Conservation (phyloP, 2,329 filamentous ascomycete genomes). For the Pestalotiopsis sp. region DNA sequence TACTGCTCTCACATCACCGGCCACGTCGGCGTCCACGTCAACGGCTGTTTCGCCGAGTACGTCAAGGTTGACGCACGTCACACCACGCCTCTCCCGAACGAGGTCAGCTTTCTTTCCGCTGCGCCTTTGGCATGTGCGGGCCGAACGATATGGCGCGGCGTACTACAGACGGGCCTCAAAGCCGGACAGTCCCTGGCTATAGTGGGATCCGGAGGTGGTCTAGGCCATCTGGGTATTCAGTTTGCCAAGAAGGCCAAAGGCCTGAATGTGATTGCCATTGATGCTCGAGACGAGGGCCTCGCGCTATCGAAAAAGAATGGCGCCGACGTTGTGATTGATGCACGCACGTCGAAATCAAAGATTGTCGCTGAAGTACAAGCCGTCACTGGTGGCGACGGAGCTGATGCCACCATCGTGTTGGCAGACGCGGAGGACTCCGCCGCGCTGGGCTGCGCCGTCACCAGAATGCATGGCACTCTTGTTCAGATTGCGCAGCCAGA, state of each 20-base stretch:
- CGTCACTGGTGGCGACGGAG: slow-evolving; percentile 50
- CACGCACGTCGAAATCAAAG: slow-evolving; percentile 45
- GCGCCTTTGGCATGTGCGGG: slow-evolving; percentile 49
- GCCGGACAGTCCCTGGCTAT: slow-evolving; percentile 41
- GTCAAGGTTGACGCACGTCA: slow-evolving; percentile 49
- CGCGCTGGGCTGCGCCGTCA: slow-evolving; percentile 54
- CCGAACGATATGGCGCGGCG: slow-evolving; percentile 13
- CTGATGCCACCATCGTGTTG: slow-evolving; percentile 54
- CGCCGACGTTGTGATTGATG: slow-evolving; percentile 55
- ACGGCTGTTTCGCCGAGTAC: slow-evolving; percentile 62
- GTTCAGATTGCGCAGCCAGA: slow-evolving; percentile 64
- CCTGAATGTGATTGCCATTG: slow-evolving; percentile 53
- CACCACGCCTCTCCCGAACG: slow-evolving; percentile 47
- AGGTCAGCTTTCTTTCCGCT: slow-evolving; percentile 49
- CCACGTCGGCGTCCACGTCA: slow-evolving; percentile 47
- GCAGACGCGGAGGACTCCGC: slow-evolving; percentile 53
- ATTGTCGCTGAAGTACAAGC: slow-evolving; percentile 48
- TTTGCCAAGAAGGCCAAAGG: slow-evolving; percentile 50
- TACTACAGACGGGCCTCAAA: slow-evolving; percentile 8
- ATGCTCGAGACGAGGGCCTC: slow-evolving; percentile 56
- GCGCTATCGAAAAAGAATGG: slow-evolving; percentile 47
- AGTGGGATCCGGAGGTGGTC: slow-evolving; percentile 50
- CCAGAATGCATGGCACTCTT: slow-evolving; percentile 59
- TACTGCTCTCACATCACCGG: slow-evolving; percentile 51
- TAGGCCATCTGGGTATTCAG: slow-evolving; percentile 53